phyloP scores from a whole-genome alignment of 495 filamentous ascomycete species.

The Neurospora sublineolata region DNA sequence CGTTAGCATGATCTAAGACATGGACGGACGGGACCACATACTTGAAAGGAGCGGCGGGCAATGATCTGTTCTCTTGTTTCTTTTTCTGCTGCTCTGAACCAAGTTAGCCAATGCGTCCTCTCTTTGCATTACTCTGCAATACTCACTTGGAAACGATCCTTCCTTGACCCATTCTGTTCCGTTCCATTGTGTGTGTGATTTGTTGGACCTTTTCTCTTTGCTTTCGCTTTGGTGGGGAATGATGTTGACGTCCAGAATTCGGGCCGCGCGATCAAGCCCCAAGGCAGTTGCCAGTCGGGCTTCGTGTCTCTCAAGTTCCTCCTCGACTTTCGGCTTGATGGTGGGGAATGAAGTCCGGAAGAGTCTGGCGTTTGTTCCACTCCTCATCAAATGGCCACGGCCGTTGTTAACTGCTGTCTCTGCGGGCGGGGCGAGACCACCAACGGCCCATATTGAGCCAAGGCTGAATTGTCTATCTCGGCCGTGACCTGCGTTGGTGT shows the following conservation, averaged over 20 bases:
- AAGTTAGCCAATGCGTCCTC: background rate
- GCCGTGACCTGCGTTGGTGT: constrained; percentile 11
- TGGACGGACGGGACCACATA: constrained; percentile 25
- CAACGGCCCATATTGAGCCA: constrained; percentile 73
- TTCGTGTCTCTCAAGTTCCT: constrained; percentile 58
- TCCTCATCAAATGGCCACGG: constrained; percentile 48
- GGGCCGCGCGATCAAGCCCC: constrained; percentile 58
- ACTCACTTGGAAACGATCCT: constrained; percentile 40
- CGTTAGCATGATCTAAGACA: constrained; percentile 1
- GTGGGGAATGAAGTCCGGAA: constrained; percentile 58
- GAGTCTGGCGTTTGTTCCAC: constrained; percentile 63
- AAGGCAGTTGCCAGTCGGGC: constrained; percentile 71
- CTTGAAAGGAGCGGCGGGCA: constrained; percentile 70
- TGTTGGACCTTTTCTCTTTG: background rate
- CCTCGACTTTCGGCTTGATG: constrained; percentile 31
- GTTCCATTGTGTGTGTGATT: constrained; percentile 37
- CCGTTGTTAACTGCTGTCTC: constrained; percentile 47
- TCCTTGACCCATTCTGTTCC: constrained; percentile 48
- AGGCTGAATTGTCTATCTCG: constrained; percentile 42
- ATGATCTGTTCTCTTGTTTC: constrained; percentile 17
- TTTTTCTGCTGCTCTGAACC: constrained; percentile 6
- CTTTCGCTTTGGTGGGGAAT: constrained; percentile 11
- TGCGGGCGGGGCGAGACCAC: constrained; percentile 45
- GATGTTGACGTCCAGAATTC: constrained; percentile 40
- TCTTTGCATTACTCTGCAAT: background rate